Evolutionary conservation across 148 eudicot genomes (phyloP), one percentile per base, ranked within the genome.

Genomic region (Camellia japonica): DNA sequence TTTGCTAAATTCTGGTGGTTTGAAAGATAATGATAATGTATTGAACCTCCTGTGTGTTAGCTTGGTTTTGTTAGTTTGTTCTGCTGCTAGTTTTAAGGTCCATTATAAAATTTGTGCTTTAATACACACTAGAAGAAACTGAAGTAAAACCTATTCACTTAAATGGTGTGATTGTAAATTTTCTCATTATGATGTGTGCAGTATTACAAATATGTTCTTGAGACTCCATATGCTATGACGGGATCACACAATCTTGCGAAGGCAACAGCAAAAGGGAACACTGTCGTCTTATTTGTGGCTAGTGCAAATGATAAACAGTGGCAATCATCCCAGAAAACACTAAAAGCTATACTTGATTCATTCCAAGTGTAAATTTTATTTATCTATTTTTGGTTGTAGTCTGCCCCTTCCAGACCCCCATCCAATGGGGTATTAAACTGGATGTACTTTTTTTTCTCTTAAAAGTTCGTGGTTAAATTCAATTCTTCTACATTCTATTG

Each of bases 231-330:
- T 72, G 99, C 99, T 30, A 88, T 84, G 54, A 96, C 98, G 0
- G 99, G 98, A 73, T 72, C 94, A 3, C 99, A 96, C 86, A 96
- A 96, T 87, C 89, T 96, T 20, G 99, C 99, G 42, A 96, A 94
- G 84, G 98, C 97, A 54, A 94, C 98, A 6, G 97, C 97, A 5
- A 96, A 94, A 75, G 98, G 99, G 56, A 94, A 72, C 83, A 96
- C 99, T 0, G 95, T 93, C 2, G 79, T 96, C 71, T 83, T 96
- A 65, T 94, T 92, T 77, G 99, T 96, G 19, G 98, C 84, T 59
- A 96, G 99, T 82, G 99, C 99, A 19, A 93, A 78, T 80, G 98
- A 96, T 77, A 96, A 91, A 76, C 99, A 96, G 80, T 96, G 99
- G 99, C 92, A 67, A 42, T 80, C 92, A 44, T 89, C 94, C 7